A percentile compares a stretch with the other conserved stretches of the same genome.
Evolutionary conservation across 768 basidiomycete species (phyloP).

Genomic region (Serpula lacrymans): DNA sequence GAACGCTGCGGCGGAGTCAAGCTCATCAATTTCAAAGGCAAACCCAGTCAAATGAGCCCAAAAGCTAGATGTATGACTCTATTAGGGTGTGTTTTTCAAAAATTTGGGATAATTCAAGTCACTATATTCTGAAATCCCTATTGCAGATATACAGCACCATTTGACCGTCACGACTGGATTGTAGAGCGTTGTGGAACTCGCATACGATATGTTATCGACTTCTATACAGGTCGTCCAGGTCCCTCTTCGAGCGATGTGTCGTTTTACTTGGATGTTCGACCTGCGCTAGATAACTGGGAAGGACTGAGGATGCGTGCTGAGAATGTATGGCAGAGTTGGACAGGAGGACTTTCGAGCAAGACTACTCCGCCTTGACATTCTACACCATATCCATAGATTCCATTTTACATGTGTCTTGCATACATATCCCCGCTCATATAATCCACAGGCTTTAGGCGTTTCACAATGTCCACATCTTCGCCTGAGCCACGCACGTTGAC

Average conservation of each 20-base stretch:
- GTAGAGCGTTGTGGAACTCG: slow-evolving; percentile 89
- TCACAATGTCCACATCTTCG: no score
- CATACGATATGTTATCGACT: slow-evolving; percentile 95
- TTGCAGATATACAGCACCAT: slow-evolving; percentile 84
- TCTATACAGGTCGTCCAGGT: slow-evolving; percentile 78
- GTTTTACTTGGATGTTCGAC: slow-evolving; percentile 92
- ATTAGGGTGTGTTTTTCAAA: slow-evolving; percentile 63
- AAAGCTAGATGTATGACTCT: slow-evolving; percentile 80
- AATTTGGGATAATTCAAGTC: slow-evolving; percentile 7
- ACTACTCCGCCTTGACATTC: slow-evolving; percentile 14
- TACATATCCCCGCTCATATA: no score
- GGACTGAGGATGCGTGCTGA: slow-evolving; percentile 80
- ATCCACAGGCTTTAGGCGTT: no score
- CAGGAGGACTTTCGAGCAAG: slow-evolving; percentile 19
- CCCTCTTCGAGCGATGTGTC: slow-evolving; percentile 56
- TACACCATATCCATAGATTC: background rate
- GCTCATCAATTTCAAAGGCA: slow-evolving; percentile 89
- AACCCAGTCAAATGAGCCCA: slow-evolving; percentile 73
- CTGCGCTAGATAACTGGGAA: slow-evolving; percentile 93
- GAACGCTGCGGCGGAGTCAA: slow-evolving; percentile 78
- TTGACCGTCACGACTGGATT: slow-evolving; percentile 97
- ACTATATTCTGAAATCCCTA: slow-evolving; percentile 4
- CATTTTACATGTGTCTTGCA: no score
- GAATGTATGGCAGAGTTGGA: slow-evolving; percentile 46
- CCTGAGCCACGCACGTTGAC: no score